Evolutionary conservation across 2,329 filamentous ascomycete genomes (phyloP).

Genomic region (Trichoderma sp.): DNA sequence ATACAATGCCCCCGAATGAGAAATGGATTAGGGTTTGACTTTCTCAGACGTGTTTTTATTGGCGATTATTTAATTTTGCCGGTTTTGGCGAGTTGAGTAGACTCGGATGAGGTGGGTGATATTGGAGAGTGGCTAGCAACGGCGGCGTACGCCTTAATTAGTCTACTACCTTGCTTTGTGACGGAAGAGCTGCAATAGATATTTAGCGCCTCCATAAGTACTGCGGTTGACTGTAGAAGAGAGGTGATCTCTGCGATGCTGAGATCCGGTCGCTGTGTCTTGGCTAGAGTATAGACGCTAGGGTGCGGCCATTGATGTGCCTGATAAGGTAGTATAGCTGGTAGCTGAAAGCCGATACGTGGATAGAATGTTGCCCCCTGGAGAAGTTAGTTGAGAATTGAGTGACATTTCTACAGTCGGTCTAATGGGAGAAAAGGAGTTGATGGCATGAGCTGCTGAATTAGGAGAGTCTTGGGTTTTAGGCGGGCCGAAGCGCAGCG

Average conservation of each 20-base stretch:
- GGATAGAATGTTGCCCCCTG: constrained; percentile 50
- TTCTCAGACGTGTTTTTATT: not conserved
- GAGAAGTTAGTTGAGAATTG: constrained; percentile 53
- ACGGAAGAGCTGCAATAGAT: not conserved
- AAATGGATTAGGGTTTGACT: not conserved
- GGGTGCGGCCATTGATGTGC: constrained; percentile 60
- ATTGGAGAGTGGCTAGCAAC: not conserved
- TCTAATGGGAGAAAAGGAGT: not conserved
- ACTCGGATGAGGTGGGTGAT: not conserved
- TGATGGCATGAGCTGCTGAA: not conserved
- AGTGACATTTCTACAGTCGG: constrained; percentile 38
- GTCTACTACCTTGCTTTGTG: not conserved
- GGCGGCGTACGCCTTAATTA: not conserved
- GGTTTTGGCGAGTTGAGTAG: not conserved
- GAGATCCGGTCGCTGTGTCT: constrained; percentile 43
- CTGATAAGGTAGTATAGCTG: constrained; percentile 50
- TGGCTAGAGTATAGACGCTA: constrained; percentile 53
- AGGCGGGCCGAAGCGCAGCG: not conserved
- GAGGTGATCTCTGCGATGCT: constrained; percentile 48
- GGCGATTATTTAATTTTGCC: not conserved
- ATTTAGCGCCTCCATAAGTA: constrained; percentile 32
- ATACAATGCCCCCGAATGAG: not conserved
- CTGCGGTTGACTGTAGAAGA: constrained; percentile 48
- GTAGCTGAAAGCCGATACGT: constrained; percentile 48
- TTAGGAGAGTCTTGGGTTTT: not conserved